A percentile compares a stretch with the other conserved stretches of the same genome.
These are phyloP conservation scores for Phtheirospermum japonicum DNA, from an alignment of 257 asterid genomes.

Conservation along the genomic window DNA sequence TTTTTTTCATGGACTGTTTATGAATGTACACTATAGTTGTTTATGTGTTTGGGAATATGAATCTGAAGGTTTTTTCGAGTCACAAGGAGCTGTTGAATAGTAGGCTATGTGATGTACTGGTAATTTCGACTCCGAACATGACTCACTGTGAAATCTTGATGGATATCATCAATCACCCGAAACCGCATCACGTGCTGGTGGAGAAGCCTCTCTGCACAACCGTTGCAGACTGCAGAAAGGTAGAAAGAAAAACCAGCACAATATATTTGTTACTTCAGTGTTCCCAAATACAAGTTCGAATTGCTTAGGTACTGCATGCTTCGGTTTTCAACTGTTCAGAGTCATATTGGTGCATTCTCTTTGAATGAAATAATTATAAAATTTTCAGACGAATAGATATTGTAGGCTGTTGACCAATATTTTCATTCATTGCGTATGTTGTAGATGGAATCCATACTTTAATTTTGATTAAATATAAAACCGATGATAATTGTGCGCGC, in stretches of 20 bases:
- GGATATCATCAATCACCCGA: conserved; percentile 68
- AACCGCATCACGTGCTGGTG: conserved; percentile 82
- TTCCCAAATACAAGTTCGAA: no score
- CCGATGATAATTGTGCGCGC: no score
- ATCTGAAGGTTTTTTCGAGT: conserved; percentile 55
- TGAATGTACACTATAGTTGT: neutral
- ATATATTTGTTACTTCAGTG: neutral
- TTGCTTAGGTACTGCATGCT: no score
- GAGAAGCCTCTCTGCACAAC: conserved; percentile 97
- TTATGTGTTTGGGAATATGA: conserved; percentile 8
- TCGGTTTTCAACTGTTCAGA: no score
- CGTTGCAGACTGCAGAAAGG: conserved; percentile 74
- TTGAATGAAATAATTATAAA: no score
- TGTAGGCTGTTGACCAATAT: no score
- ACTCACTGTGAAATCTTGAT: conserved; percentile 83
- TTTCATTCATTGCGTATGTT: no score
- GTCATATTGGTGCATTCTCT: no score
- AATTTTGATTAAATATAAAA: no score
- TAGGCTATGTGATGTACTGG: conserved; percentile 74
- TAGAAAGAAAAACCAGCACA: conserved; percentile 19
- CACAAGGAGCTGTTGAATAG: conserved; percentile 72
- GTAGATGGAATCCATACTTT: no score
- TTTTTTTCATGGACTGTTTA: neutral
- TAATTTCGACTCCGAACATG: conserved; percentile 88
- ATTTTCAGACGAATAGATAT: no score